phyloP scores from a whole-genome alignment of 768 basidiomycete genomes.

The Boletus vinaceobasis region DNA sequence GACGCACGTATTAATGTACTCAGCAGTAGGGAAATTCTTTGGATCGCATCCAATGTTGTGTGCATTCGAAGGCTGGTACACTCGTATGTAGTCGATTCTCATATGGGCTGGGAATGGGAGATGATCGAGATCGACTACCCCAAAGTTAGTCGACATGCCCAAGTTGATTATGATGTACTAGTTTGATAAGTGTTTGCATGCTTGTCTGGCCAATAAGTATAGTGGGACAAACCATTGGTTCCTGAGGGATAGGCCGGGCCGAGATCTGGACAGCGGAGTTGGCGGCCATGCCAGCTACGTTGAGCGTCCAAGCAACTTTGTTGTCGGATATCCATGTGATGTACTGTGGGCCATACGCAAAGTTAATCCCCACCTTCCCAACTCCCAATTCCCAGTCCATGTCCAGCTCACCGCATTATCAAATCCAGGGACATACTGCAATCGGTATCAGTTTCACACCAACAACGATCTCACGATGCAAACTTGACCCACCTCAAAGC shows the following conservation, averaged over 20 bases:
- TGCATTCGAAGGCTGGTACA: constrained; percentile 64
- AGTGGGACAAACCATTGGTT: constrained; percentile 69
- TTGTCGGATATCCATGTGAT: constrained; percentile 81
- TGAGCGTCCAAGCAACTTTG: constrained; percentile 70
- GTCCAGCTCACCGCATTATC: constrained; percentile 52
- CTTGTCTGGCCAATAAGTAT: neutral
- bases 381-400: neutral
- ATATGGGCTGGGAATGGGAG: constrained; percentile 50
- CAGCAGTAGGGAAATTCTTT: constrained; percentile 58
- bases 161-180: constrained; percentile 56
- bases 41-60: constrained; percentile 76
- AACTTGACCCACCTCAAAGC: constrained; percentile 59
- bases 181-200: neutral
- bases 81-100: constrained; percentile 57
- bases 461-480: neutral
- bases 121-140: constrained; percentile 49
- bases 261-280: constrained; percentile 60
- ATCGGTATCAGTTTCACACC: neutral
- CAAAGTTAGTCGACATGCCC: constrained; percentile 62
- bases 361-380: neutral
- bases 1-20: constrained; percentile 63
- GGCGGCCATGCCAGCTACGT: constrained; percentile 61
- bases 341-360: constrained; percentile 44
- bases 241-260: constrained; percentile 66
- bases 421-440: constrained; percentile 50